A percentile compares a stretch with the other conserved stretches of the same genome.
Evolutionary conservation across 179 eudicot genomes (phyloP).

Genomic region (Amaranthus tricolor): DNA sequence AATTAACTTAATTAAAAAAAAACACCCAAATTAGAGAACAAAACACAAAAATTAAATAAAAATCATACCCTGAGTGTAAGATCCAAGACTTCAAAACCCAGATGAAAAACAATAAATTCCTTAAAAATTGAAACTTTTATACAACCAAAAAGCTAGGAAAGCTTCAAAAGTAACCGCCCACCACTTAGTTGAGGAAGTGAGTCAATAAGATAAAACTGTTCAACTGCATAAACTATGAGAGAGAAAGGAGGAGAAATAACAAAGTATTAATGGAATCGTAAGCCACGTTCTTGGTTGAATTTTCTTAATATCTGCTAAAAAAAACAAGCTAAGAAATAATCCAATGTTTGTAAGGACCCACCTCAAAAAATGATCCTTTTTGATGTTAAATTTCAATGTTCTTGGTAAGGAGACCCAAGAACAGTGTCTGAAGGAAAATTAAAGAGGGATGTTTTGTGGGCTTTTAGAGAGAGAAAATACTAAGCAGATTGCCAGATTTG

Average conservation of each 20-base stretch:
- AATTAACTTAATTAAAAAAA: not conserved
- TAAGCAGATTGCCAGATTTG: constrained; percentile 5
- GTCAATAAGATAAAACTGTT: constrained; percentile 7
- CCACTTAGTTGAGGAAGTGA: constrained; percentile 17
- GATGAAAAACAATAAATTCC: constrained; percentile 15
- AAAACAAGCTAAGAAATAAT: constrained; percentile 9
- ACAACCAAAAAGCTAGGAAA: constrained; percentile 12
- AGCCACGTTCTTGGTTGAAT: constrained; percentile 38
- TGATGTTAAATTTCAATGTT: not conserved
- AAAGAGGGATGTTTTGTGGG: not conserved
- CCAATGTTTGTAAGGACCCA: constrained; percentile 26
- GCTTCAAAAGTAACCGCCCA: constrained; percentile 15
- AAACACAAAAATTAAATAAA: not conserved
- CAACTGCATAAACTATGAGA: constrained; percentile 7
- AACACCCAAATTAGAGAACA: not conserved
- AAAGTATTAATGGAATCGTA: constrained; percentile 34
- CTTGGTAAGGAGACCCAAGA: not conserved
- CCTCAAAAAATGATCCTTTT: not conserved
- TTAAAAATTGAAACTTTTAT: constrained; percentile 14
- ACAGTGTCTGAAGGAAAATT: not conserved
- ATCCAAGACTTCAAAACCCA: constrained; percentile 31
- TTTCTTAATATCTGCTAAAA: constrained; percentile 11
- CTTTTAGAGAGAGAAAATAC: not conserved
- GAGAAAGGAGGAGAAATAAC: constrained; percentile 18
- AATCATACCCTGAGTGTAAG: constrained; percentile 20